phyloP scores from a whole-genome alignment of 2,329 filamentous ascomycete species.

The Salinomyces thailandicus region DNA sequence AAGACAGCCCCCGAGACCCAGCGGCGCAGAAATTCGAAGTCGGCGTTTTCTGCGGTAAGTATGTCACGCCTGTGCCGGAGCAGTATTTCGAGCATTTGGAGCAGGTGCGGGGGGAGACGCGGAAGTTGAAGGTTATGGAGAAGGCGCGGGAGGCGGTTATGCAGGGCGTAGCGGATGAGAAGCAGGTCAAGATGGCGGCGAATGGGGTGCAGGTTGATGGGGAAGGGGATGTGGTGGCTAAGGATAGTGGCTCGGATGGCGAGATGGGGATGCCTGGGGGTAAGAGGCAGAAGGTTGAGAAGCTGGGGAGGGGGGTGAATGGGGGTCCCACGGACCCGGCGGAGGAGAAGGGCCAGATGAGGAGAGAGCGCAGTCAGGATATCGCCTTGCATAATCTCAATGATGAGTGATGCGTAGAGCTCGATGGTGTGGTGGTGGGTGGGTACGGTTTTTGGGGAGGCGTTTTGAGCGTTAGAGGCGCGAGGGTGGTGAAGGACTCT shows the following conservation, averaged over 20 bases:
- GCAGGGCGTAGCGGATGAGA: slow-evolving; percentile 50
- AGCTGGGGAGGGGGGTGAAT: slow-evolving; percentile 3
- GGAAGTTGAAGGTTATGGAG: slow-evolving; percentile 56
- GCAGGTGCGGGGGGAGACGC: slow-evolving; percentile 57
- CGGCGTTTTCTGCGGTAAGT: slow-evolving; percentile 82
- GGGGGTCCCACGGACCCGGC: slow-evolving; percentile 1
- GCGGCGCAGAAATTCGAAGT: slow-evolving; percentile 65
- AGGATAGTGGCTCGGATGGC: slow-evolving; percentile 22
- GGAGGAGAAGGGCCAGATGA: neutral
- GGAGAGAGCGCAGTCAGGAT: slow-evolving; percentile 2
- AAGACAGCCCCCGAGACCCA: slow-evolving; percentile 51
- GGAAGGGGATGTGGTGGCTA: slow-evolving; percentile 48
- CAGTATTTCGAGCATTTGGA: slow-evolving; percentile 77
- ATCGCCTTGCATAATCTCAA: slow-evolving; percentile 12
- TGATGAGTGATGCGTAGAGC: slow-evolving; percentile 6
- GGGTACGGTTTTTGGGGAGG: neutral
- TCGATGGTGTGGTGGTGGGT: neutral
- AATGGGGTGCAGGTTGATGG: slow-evolving; percentile 50
- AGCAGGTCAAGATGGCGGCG: slow-evolving; percentile 51
- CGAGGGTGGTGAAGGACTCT: neutral
- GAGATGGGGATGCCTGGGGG: slow-evolving; percentile 10
- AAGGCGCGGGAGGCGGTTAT: slow-evolving; percentile 54
- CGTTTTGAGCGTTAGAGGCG: neutral
- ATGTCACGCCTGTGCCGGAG: slow-evolving; percentile 67
- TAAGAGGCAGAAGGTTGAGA: slow-evolving; percentile 19